Base-by-base conservation (phyloP, 345 rosid genomes). In the Gossypium ekmanianum region DNA sequence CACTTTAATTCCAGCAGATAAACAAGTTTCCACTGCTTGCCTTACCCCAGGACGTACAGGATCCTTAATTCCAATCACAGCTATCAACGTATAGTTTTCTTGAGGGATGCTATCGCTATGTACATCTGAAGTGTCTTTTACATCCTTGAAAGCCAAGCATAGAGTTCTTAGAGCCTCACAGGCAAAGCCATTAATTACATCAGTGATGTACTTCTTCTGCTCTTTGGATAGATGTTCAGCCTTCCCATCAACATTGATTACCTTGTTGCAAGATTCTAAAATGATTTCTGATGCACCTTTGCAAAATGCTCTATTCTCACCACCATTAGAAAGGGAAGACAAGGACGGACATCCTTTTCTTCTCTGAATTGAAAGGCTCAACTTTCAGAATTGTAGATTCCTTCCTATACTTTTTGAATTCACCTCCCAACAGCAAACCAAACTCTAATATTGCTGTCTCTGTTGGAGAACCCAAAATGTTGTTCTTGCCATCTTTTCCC, bases 251-350 rank as follows among this genome's bases (percentile, higher is more conserved):
- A 85, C 77, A 55, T 82, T 83, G 66, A 84, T 74, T 61, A 84
- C 81, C 71, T 82, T 85, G 51, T 80, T 85, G 52, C 94, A 90
- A 91, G 81, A 86, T 14, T 78, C 76, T 52, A 90, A 72, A 11
- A 90, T 80, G 79, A 89, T 88, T 81, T 87, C 94, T 8, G 97
- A 88, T 43, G 97, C 94, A 41, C 96, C 96, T 81, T 89, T 91
- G 75, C 87, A 86, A 79, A 88, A 80, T 77, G 90, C 83, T n/a
- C 89, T 81, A 55, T 77, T 67, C 5, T 87, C 81, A 9, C 81
- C 79, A 1, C 55, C 64, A 29, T 80, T 70, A 58, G 92, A 84
- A 66, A 85, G 83, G 72, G 89, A 84, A 84, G 26, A 85, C 83
- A 34, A 91, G 87, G 63, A 88, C 88, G 50, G 90, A 85, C 94